Percentiles rank a stretch among this genome's conserved stretches.
Evolutionary conservation across 2,329 filamentous ascomycete species (phyloP).

Genomic region (Exophiala sideris): DNA sequence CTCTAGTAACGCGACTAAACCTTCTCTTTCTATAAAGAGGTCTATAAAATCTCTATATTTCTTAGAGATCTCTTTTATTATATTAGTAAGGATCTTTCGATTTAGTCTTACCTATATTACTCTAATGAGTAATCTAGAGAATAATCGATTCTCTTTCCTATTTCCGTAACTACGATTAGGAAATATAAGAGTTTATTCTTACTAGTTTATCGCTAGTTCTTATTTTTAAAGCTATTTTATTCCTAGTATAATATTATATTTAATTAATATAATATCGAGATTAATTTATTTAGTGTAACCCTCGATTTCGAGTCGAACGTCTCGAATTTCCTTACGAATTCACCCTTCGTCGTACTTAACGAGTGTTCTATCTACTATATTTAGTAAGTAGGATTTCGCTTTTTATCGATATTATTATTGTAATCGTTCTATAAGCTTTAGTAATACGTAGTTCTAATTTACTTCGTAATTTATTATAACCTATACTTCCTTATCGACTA

Average conservation of each 20-base stretch:
- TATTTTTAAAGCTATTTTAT: neutral
- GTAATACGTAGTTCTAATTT: neutral
- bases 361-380: neutral
- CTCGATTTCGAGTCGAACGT: no score
- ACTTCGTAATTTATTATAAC: neutral
- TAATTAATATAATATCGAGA: neutral
- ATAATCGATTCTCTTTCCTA: neutral
- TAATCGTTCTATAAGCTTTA: neutral
- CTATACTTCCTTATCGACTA: neutral
- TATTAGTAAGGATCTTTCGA: neutral
- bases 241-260: neutral
- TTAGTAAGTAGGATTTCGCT: neutral
- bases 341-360: no score
- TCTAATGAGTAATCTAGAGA: neutral
- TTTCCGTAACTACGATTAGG: neutral
- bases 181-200: neutral
- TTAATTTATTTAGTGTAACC: no score
- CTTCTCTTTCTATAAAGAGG: neutral
- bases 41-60: neutral
- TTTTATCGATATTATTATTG: neutral
- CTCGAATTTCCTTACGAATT: no score
- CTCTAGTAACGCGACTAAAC: neutral
- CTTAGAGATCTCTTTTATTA: neutral
- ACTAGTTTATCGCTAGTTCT: no score
- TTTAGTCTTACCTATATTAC: neutral